These are phyloP conservation scores for Dissophora globulifera DNA, from an alignment of 192 early-diverging fungal species.

Conservation along the genomic window DNA sequence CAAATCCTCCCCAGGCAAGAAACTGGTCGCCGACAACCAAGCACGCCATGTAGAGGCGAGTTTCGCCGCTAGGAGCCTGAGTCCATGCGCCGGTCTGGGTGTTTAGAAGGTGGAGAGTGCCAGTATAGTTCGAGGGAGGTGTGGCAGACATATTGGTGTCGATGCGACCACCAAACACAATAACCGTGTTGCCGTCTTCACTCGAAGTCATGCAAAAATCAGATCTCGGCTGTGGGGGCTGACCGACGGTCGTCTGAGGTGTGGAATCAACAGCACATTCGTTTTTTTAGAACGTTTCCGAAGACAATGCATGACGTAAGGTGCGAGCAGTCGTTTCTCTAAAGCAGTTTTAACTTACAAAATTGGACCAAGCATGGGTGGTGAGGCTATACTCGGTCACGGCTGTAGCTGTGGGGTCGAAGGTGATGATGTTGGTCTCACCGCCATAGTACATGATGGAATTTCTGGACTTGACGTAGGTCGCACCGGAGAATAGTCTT, in stretches of 20 bases:
- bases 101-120: conserved; percentile 9
- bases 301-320: too few relatives aligned
- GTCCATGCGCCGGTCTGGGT: conserved; percentile 17
- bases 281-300: not conserved
- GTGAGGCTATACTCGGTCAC: conserved; percentile 23
- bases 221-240: conserved; percentile 9
- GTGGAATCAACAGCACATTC: not conserved
- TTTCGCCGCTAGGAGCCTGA: conserved; percentile 5
- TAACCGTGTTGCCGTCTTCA: conserved; percentile 32
- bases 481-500: conserved; percentile 15
- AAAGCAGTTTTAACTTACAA: conserved; percentile 37
- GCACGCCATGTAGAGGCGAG: conserved; percentile 29
- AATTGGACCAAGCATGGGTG: conserved; percentile 20
- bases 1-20: conserved; percentile 27
- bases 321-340: too few relatives aligned
- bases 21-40: conserved; percentile 33
- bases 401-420: conserved; percentile 14
- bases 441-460: conserved; percentile 45
- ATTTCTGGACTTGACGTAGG: conserved; percentile 7
- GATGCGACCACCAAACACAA: conserved; percentile 31
- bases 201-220: conserved; percentile 37
- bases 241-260: conserved; percentile 16
- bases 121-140: conserved; percentile 15
- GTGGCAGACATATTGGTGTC: not conserved
- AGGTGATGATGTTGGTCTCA: not conserved